Evolutionary conservation across 140 eudicot genomes (phyloP), one percentile per base, ranked within the genome.

Genomic region (Bidens hawaiensis): DNA sequence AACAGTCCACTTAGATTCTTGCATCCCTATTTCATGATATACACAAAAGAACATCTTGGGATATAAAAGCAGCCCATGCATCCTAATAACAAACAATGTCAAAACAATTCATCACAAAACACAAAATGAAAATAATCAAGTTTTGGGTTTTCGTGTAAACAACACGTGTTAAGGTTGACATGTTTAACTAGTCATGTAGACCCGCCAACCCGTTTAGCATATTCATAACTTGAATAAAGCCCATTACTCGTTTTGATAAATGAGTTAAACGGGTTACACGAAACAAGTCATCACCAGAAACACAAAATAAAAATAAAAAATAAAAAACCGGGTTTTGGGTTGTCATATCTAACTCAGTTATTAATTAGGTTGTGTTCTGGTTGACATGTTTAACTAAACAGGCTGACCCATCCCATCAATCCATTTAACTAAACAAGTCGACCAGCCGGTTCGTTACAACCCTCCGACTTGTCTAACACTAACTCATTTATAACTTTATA

Each of bases 41-140:
- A 12, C 64, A 55, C 34, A 53, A 55, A 55, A 47, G 61, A 50
- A 65, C 77, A 52, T 87, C 88, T 67, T n/a, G n/a, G n/a, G n/a
- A n/a, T 62, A 79, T 73, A 62, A 76, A 88, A 41, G 80, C 75
- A 69, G 84, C 94, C 96, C 94, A 84, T 34, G 96, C 94, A 51
- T 88, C 94, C 90, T 84, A 65, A 40, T 56, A 46, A 46, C 28
- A 18, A 64, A 26, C 59, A 61, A 14, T 1, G 30, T 63, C 2
- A 58, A 62, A 3, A 19, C 38, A 71, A 66, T 16, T 25, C 36
- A 60, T 52, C 8, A 41, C 2, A 63, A 63, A 59, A 3, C 2
- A 3, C 52, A 38, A n/a, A n/a, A n/a, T n/a, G n/a, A n/a, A n/a
- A n/a, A n/a, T n/a, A n/a, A n/a, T n/a, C n/a, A n/a, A n/a, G n/a